A percentile compares a stretch with the other conserved stretches of the same genome.
These are phyloP conservation scores for Eucalyptus leucophloia DNA, from an alignment of 345 rosid species.

Conservation along the genomic window DNA sequence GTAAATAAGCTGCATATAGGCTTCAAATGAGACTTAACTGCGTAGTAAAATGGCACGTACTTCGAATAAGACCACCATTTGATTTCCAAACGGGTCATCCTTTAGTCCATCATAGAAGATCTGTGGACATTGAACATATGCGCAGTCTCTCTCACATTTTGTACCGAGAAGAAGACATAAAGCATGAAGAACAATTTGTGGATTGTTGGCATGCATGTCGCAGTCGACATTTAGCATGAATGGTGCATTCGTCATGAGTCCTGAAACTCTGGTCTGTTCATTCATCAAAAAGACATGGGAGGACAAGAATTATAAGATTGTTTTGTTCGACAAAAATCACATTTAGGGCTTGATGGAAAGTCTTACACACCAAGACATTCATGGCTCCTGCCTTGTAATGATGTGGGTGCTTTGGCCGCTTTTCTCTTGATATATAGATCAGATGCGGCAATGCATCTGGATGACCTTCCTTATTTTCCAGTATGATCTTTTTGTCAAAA, in stretches of 20 bases:
- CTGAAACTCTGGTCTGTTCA: conserved; percentile 34
- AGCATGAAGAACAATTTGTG: conserved; percentile 38
- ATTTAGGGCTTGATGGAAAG: not conserved
- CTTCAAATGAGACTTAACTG: not conserved
- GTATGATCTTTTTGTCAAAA: conserved; percentile 21
- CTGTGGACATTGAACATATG: conserved; percentile 53
- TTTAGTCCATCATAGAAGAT: conserved; percentile 16
- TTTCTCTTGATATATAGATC: conserved; percentile 59
- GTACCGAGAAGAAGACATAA: conserved; percentile 32
- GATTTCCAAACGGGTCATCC: conserved; percentile 30
- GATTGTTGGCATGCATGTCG: conserved; percentile 57
- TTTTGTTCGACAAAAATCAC: not conserved
- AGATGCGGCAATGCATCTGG: conserved; percentile 37
- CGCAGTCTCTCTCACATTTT: conserved; percentile 4
- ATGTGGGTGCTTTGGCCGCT: conserved; percentile 36
- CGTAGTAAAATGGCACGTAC: not conserved
- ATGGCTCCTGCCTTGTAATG: conserved; percentile 74
- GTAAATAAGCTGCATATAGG: not conserved
- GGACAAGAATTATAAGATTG: not conserved
- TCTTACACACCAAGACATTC: conserved; percentile 46
- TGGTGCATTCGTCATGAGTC: conserved; percentile 64
- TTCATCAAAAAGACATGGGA: not conserved
- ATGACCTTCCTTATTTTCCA: conserved; percentile 28
- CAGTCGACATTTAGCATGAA: conserved; percentile 75
- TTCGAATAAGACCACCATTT: not conserved